These are phyloP conservation scores for Podospora conica DNA, from an alignment of 495 filamentous ascomycete species.

Conservation along the genomic window DNA sequence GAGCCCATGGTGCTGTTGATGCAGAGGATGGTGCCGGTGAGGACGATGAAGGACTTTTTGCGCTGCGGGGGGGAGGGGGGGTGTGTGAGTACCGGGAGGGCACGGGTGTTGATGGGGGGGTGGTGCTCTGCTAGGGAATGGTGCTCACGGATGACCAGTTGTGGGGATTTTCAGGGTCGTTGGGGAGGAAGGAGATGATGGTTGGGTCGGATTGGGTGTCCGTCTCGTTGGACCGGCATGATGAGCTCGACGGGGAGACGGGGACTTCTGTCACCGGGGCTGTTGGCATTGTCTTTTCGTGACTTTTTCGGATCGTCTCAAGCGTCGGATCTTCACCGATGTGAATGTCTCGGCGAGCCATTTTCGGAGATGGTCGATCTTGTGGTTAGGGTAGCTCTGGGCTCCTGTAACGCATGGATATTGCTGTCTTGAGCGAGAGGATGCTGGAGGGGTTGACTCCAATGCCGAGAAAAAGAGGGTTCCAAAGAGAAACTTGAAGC, in stretches of 20 bases:
- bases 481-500: not conserved
- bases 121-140: not conserved
- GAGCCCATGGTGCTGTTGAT: constrained; percentile 22
- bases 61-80: not conserved
- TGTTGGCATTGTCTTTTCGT: not conserved
- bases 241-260: not conserved
- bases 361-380: not conserved
- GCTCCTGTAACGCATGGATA: not conserved
- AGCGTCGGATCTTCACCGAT: not conserved
- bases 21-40: constrained; percentile 17
- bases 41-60: constrained; percentile 18
- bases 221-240: not conserved
- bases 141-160: constrained; percentile 22
- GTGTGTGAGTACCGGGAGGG: not conserved
- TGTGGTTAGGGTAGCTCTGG: not conserved
- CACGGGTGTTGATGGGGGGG: not conserved
- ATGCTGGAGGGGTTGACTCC: not conserved
- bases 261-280: not conserved
- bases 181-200: constrained; percentile 16
- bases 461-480: not conserved
- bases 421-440: not conserved
- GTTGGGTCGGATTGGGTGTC: not conserved
- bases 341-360: not conserved
- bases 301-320: not conserved
- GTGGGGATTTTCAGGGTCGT: constrained; percentile 24